phyloP scores from a whole-genome alignment of 805 yeast genomes.

The Torulaspora maleeae region DNA sequence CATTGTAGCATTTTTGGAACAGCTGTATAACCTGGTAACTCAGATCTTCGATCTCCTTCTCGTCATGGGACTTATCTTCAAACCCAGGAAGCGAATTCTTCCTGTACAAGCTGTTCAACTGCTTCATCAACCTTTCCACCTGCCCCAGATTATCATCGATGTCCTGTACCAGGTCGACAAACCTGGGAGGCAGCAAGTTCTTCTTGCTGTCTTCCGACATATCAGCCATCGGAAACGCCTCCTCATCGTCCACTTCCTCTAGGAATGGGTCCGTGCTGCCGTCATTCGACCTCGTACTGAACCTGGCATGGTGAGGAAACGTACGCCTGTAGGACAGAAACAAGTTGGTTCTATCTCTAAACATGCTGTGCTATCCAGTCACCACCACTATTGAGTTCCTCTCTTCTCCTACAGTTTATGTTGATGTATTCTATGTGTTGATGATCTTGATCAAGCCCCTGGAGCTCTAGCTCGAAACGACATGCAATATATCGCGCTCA shows the following conservation, averaged over 20 bases:
- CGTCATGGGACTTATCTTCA: constrained; percentile 72
- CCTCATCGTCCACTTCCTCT: constrained; percentile 34
- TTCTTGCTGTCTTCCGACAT: constrained; percentile 46
- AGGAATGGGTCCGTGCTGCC: constrained; percentile 26
- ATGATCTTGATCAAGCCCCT: neutral
- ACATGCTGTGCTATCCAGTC: constrained; percentile 45
- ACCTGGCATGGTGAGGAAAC: constrained; percentile 67
- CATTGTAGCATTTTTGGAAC: constrained; percentile 73
- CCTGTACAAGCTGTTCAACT: constrained; percentile 66
- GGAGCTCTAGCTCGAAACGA: neutral
- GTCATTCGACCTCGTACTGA: constrained; percentile 37
- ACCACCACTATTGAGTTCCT: neutral
- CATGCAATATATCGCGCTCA: neutral
- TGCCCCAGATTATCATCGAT: constrained; percentile 58
- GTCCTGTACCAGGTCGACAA: constrained; percentile 67
- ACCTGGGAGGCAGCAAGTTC: constrained; percentile 68
- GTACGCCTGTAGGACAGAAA: constrained; percentile 86
- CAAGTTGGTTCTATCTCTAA: constrained; percentile 90
- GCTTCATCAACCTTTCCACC: constrained; percentile 52
- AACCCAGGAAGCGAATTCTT: constrained; percentile 84
- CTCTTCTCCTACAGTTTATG: neutral
- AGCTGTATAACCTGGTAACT: constrained; percentile 68
- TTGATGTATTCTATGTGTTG: neutral
- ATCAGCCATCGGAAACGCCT: constrained; percentile 27
- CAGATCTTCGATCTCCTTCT: constrained; percentile 70